phyloP scores from a whole-genome alignment of 257 asterid genomes.

The Rubia yunnanensis region DNA sequence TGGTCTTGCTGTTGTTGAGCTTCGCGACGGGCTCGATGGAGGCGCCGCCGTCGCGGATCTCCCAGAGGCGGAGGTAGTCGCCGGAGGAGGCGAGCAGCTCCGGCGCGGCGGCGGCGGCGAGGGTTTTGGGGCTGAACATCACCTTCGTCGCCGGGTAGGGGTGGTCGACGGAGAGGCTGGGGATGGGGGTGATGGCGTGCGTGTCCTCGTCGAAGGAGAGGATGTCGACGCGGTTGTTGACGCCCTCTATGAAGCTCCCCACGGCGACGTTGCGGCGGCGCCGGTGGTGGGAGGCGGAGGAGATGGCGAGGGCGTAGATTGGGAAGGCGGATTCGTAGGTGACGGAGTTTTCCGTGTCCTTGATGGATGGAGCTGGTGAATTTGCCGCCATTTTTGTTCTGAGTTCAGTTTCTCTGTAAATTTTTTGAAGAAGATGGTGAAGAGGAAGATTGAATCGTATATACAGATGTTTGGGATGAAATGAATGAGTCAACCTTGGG shows the following conservation, averaged over 20 bases:
- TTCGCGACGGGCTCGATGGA: slow-evolving; percentile 36
- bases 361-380: slow-evolving; percentile 16
- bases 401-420: slow-evolving; percentile 33
- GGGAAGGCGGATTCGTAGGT: slow-evolving; percentile 48
- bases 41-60: slow-evolving; percentile 31
- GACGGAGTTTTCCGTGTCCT: slow-evolving; percentile 29
- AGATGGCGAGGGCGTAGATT: slow-evolving; percentile 73
- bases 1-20: slow-evolving; percentile 59
- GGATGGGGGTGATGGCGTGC: slow-evolving; percentile 33
- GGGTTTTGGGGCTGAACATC: slow-evolving; percentile 57
- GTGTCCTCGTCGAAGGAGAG: slow-evolving; percentile 64
- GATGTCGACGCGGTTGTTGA: slow-evolving; percentile 65
- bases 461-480: neutral
- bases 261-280: slow-evolving; percentile 47
- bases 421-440: neutral
- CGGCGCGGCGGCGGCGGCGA: slow-evolving; percentile 33
- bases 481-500: neutral
- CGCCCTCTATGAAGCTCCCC: slow-evolving; percentile 67
- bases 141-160: slow-evolving; percentile 89
- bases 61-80: slow-evolving; percentile 88
- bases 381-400: slow-evolving; percentile 19
- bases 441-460: neutral
- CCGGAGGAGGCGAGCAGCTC: slow-evolving; percentile 80
- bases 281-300: slow-evolving; percentile 21
- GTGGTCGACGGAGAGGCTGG: slow-evolving; percentile 67